Conservation (phyloP, 2,329 filamentous ascomycete species). For the Bipolaris sorokiniana region DNA sequence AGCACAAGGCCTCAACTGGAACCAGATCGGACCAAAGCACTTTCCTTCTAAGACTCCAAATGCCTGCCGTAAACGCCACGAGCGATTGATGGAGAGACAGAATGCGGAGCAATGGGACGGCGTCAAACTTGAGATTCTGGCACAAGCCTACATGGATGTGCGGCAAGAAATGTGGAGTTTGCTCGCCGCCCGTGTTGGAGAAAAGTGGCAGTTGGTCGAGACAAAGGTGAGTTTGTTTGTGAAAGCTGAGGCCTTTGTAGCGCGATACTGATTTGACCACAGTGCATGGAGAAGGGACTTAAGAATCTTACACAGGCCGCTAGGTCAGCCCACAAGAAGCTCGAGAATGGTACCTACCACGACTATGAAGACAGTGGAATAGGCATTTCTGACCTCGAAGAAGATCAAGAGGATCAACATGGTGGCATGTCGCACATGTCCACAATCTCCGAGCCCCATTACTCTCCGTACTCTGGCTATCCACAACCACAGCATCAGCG, state of each 20-base stretch:
- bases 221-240: conserved; percentile 66
- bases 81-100: conserved; percentile 77
- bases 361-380: conserved; percentile 72
- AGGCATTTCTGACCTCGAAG: conserved; percentile 60
- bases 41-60: conserved; percentile 80
- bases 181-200: conserved; percentile 67
- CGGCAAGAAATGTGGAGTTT: conserved; percentile 82
- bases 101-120: conserved; percentile 80
- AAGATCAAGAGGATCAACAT: conserved; percentile 47
- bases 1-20: conserved; percentile 80
- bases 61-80: conserved; percentile 87
- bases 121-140: conserved; percentile 74
- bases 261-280: conserved; percentile 19
- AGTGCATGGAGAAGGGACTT: conserved; percentile 85
- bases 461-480: conserved; percentile 28
- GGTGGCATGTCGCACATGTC: conserved; percentile 33
- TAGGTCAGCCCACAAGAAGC: conserved; percentile 69
- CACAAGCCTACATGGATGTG: conserved; percentile 78
- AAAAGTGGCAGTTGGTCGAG: conserved; percentile 72
- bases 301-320: conserved; percentile 78
- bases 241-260: not conserved
- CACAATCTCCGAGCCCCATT: conserved; percentile 30
- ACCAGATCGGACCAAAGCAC: conserved; percentile 75
- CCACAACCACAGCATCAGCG: conserved; percentile 37
- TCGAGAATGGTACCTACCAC: conserved; percentile 54